A percentile compares a stretch with the other conserved stretches of the same genome.
phyloP scores from a whole-genome alignment of 345 rosid genomes.

The Rhizophora apiculata region DNA sequence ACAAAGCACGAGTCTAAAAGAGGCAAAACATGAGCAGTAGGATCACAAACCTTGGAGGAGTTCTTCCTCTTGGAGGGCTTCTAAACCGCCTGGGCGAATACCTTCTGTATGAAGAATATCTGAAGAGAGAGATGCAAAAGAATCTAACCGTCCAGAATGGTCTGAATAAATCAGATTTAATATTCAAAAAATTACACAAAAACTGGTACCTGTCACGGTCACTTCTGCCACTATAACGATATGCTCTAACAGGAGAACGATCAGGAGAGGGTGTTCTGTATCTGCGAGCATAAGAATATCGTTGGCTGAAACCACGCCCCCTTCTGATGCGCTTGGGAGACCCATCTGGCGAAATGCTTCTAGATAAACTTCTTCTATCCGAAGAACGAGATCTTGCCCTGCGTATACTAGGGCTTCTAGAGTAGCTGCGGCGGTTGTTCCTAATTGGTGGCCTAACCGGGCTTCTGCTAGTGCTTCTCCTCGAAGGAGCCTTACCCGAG shows the following conservation, averaged over 20 bases:
- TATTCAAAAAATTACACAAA: not conserved
- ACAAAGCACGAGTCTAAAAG: not conserved
- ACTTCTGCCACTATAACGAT: slow-evolving; percentile 56
- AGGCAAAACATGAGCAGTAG: not conserved
- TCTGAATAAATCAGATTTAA: no score
- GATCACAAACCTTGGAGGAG: slow-evolving; percentile 69
- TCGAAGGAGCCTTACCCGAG: slow-evolving; percentile 44
- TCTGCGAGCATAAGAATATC: slow-evolving; percentile 81
- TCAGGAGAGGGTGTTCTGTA: slow-evolving; percentile 88
- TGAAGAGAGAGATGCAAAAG: slow-evolving; percentile 18
- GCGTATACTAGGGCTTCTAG: slow-evolving; percentile 56
- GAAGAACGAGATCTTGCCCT: slow-evolving; percentile 60
- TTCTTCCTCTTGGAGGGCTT: slow-evolving; percentile 79
- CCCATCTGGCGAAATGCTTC: slow-evolving; percentile 75
- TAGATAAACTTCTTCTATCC: slow-evolving; percentile 68
- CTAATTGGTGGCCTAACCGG: slow-evolving; percentile 53
- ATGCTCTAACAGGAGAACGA: slow-evolving; percentile 75
- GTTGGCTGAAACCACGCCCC: slow-evolving; percentile 90
- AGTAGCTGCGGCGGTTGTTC: slow-evolving; percentile 48
- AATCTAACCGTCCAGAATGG: not conserved
- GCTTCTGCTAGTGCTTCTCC: slow-evolving; percentile 62
- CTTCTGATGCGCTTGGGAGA: slow-evolving; percentile 82
- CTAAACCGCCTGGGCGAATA: slow-evolving; percentile 87
- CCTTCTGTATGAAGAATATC: slow-evolving; percentile 68
- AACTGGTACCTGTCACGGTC: slow-evolving; percentile 64